Evolutionary conservation across 148 eudicot species (phyloP), one percentile per base, ranked within the genome.

Genomic region (Pouteria glomerata): DNA sequence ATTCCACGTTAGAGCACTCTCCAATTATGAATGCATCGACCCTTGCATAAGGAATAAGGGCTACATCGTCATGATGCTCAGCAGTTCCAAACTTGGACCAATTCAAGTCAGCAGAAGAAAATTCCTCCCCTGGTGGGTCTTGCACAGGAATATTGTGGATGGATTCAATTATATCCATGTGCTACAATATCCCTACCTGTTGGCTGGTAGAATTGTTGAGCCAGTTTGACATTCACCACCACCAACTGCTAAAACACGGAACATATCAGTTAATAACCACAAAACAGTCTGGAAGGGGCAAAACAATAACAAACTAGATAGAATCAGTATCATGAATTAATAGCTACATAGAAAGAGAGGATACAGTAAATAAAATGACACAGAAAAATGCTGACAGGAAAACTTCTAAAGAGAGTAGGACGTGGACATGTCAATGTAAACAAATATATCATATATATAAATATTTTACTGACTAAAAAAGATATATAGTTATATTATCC

Each of bases 21-120:
- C 99, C 99, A 73, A 84, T 71, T 33, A 95, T 90, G 69, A 95
- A 95, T 11, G 88, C 96, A 73, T 92, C 94, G 58, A 92, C 94
- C 33, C 97, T 89, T 50, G 73, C 83, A 81, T 89, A 89, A 23
- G 93, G 97, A 77, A 95, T 90, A 55, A 89, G 87, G 39, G 97
- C 99, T 31, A 84, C 97, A 74, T 92, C 93, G 77, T 89, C 93
- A 77, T 81, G 78, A 63, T 78, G 87, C 59, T 92, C 99, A 45
- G 78, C 55, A 73, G 83, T 89, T 66, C 94, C 94, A 80, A 82
- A 82, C 79, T 90, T 95, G 59, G 76, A 73, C 99, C 99, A 96
- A 39, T 78, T 73, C 73, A 96, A 74, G 81, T 92, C 94, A 78
- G 85, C 76, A 39, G 97, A 80, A 21, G 89, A 92, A 77, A 96